Evolutionary conservation across 768 basidiomycete genomes (phyloP), one percentile per base, ranked within the genome.

Genomic region (Rubroboletus satanas): DNA sequence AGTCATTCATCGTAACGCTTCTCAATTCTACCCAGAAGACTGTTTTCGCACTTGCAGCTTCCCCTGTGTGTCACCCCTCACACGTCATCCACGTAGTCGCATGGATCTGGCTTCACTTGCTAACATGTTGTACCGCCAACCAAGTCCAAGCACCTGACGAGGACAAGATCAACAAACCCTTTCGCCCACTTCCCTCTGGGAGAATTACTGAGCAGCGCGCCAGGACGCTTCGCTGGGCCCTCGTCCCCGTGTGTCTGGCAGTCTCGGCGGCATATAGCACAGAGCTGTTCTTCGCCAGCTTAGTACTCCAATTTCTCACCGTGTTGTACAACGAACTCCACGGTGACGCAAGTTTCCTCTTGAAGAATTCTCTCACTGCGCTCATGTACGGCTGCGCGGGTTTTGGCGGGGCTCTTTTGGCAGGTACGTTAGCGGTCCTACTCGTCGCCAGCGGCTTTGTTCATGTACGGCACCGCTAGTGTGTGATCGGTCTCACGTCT

Each of bases 71-170:
- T 21, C 51, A 55, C 10, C 26, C 47, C 9, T 50, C 43, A 9
- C 59, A 45, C 6, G 5, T 69, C 8, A 36, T 62, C 12, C 64
- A 72, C 17, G 57, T 64, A 2, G 56, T 73, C 2, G 46, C 67
- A 28, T 79, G 78, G 78, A 70, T 75, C 14, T 78, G 73, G 74
- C 56, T 77, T 8, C 76, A 79, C 51, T 57, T 78, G 26, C 58
- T 78, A 1, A 70, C 68, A 28, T 76, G 73, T 62, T 66, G 71
- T 44, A 56, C 77, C 18, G 63, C 73, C 12, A 79, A 79, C 51
- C 78, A 77, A 64, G 65, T 66, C 17, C 61, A 69, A 38, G 62
- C 66, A 41, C 64, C 66, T 8, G 70, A 71, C 21, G 78, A 79
- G 59, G 78, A 79, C 51, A 64, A 54, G 26, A 52, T 63, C 42